Base-by-base conservation (phyloP, 805 yeast genomes). In the Saturnispora sekii region DNA sequence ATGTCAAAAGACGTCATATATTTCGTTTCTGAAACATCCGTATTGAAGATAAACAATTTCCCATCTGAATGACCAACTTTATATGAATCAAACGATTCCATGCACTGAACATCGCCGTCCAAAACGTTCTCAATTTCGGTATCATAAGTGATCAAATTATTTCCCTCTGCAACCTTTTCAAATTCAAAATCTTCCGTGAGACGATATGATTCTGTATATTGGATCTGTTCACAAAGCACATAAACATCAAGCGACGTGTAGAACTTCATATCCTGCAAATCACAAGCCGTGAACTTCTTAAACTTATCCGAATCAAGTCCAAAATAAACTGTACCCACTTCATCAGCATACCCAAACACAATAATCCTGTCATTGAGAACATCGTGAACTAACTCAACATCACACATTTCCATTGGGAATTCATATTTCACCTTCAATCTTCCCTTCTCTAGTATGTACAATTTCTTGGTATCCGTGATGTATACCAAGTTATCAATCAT, bases 31-130 rank as follows among this genome's bases (percentile, higher is more conserved):
- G 41, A 38, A 16, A 43, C 14, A 21, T 37, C 41, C 6, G 34
- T 32, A 28, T 63, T 62, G 33, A 52, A 53, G 4, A 60, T 32
- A n/a, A 29, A 48, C 3, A 52, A 30, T 1, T 32, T 28, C 4
- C 51, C 37, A 5, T 47, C 30, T 0, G 59, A 30, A 12, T 21
- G 29, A 8, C 41, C 31, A 18, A 47, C 32, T 16, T 41, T 35
- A 31, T 41, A 40, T 3, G 41, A 28, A 9, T 36, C 34, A 14
- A 49, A 15, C 3, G 45, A 14, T 26, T 41, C 38, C 14, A 43
- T 39, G 5, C 30, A 16, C 7, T 35, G 21, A 12, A 47, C 17
- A 11, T 28, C 18, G 8, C 26, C 26, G 12, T 32, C n/a, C 10
- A 28, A 10, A n/a, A 14, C 5, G 10, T 26, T 16, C 8, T n/a